phyloP scores from a whole-genome alignment of 2,329 filamentous ascomycete species.

The Stagonosporopsis vannaccii region DNA sequence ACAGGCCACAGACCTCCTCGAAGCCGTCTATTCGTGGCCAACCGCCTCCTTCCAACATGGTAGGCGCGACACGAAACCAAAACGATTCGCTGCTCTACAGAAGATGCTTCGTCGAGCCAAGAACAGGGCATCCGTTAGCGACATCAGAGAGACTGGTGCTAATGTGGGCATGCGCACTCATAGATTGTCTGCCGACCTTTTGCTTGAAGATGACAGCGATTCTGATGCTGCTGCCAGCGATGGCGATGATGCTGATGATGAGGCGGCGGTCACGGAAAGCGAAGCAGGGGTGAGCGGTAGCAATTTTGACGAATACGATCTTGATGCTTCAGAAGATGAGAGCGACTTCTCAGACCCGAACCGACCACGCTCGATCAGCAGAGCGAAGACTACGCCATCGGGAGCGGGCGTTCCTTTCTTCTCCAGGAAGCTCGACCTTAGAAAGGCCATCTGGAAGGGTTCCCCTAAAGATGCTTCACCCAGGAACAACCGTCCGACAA shows the following conservation, averaged over 20 bases:
- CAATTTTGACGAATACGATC: slow-evolving; percentile 45
- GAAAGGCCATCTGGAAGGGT: slow-evolving; percentile 38
- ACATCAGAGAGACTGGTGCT: slow-evolving; percentile 63
- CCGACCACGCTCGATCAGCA: slow-evolving; percentile 19
- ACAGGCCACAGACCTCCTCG: slow-evolving; percentile 55
- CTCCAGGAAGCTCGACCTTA: slow-evolving; percentile 36
- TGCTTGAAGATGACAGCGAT: slow-evolving; percentile 38
- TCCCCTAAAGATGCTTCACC: slow-evolving; percentile 19
- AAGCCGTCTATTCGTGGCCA: slow-evolving; percentile 59
- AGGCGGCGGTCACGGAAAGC: slow-evolving; percentile 41
- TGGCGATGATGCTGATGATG: slow-evolving; percentile 35
- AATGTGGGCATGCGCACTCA: slow-evolving; percentile 80
- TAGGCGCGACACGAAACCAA: slow-evolving; percentile 51
- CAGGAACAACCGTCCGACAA: slow-evolving; percentile 25
- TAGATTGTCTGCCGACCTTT: slow-evolving; percentile 68
- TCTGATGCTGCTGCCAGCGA: slow-evolving; percentile 50
- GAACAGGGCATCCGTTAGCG: slow-evolving; percentile 58
- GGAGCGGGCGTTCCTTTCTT: slow-evolving; percentile 34
- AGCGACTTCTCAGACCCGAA: slow-evolving; percentile 21
- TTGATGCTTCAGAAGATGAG: slow-evolving; percentile 43
- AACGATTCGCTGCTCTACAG: slow-evolving; percentile 65
- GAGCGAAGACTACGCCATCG: slow-evolving; percentile 33
- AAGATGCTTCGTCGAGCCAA: slow-evolving; percentile 68
- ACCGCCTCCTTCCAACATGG: slow-evolving; percentile 61
- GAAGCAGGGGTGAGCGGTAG: slow-evolving; percentile 40